Percentiles rank a stretch among this genome's conserved stretches.
Evolutionary conservation across 176 grass and related monocot species (phyloP).

Genomic region (Saccharum spontaneum): DNA sequence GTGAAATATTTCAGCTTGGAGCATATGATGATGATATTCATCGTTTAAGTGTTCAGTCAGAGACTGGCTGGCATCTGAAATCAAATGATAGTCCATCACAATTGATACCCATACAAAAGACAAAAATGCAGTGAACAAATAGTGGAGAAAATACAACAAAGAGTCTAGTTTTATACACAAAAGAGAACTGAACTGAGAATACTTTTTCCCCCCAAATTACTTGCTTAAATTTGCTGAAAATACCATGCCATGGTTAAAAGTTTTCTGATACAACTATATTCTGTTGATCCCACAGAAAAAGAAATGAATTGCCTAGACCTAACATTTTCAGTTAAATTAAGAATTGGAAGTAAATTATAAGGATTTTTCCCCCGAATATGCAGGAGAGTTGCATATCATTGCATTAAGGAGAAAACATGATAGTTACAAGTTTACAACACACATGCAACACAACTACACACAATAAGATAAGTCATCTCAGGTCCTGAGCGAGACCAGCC

Average conservation of each 20-base stretch:
- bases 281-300: background rate
- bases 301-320: background rate
- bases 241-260: background rate
- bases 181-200: background rate
- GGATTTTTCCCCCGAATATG: background rate
- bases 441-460: background rate
- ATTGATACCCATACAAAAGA: conserved; percentile 4
- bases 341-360: background rate
- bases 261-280: conserved; percentile 6
- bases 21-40: conserved; percentile 70
- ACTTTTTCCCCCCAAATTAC: background rate
- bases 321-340: background rate
- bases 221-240: background rate
- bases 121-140: background rate
- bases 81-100: conserved; percentile 5
- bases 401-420: background rate
- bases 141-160: background rate
- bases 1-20: conserved; percentile 76
- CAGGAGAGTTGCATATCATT: background rate
- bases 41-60: conserved; percentile 74
- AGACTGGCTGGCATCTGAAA: conserved; percentile 55
- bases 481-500: background rate
- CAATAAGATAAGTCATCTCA: background rate
- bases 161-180: background rate
- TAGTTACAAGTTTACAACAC: background rate